phyloP scores from a whole-genome alignment of 495 filamentous ascomycete genomes.

The Acidiella bohemica region DNA sequence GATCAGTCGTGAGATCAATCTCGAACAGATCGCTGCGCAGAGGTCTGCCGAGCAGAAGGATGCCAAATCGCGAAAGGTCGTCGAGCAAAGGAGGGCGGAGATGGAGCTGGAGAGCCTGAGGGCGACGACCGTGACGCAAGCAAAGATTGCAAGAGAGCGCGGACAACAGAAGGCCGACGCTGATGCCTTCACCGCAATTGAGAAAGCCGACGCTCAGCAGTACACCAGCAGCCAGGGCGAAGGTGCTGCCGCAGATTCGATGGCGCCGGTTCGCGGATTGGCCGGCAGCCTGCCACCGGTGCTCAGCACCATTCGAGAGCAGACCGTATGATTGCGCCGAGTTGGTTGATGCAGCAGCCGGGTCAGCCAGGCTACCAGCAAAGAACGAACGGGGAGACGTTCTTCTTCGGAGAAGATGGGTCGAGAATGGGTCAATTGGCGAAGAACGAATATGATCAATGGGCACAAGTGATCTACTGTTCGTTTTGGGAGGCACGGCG shows the following conservation, averaged over 20 bases:
- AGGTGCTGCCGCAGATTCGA: slow-evolving; percentile 30
- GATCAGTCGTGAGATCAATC: slow-evolving; percentile 54
- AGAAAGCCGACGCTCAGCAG: slow-evolving; percentile 22
- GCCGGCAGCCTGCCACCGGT: slow-evolving; percentile 70
- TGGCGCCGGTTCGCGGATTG: slow-evolving; percentile 41
- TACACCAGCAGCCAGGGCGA: slow-evolving; percentile 26
- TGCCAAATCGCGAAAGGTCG: slow-evolving; percentile 59
- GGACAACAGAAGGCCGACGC: slow-evolving; percentile 65
- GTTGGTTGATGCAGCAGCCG: slow-evolving; percentile 48
- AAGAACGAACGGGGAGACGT: too few relatives aligned
- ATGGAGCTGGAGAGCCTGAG: slow-evolving; percentile 66
- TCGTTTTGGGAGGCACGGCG: too few relatives aligned
- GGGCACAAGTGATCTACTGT: too few relatives aligned
- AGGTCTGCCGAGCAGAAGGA: too few relatives aligned
- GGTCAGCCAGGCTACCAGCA: too few relatives aligned
- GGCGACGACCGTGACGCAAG: slow-evolving; percentile 63
- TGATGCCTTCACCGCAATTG: slow-evolving; percentile 34
- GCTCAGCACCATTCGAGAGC: slow-evolving; percentile 68
- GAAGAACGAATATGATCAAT: too few relatives aligned
- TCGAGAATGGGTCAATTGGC: too few relatives aligned
- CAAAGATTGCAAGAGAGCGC: slow-evolving; percentile 56
- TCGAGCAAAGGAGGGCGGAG: slow-evolving; percentile 58
- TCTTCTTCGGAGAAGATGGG: too few relatives aligned
- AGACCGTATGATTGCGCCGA: slow-evolving; percentile 57
- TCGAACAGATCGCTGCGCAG: slow-evolving; percentile 57